Percentiles rank a stretch among this genome's conserved stretches.
phyloP scores from a whole-genome alignment of 108 stramenopile species.

The Aureococcus anophagefferens region DNA sequence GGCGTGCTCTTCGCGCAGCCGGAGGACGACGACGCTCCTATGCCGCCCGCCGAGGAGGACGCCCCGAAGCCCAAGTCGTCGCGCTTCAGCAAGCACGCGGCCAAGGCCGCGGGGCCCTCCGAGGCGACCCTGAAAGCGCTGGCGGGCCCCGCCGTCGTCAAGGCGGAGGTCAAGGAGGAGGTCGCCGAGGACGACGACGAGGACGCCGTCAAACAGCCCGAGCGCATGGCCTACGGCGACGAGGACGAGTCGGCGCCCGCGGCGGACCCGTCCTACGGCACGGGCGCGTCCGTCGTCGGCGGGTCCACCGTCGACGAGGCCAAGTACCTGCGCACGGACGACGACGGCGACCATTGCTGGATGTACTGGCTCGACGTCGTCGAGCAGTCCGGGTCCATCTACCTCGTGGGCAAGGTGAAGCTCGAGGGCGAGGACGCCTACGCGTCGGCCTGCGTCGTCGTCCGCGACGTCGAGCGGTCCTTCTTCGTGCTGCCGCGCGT shows the following conservation, averaged over 20 bases:
- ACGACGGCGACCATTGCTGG: conserved; percentile 18
- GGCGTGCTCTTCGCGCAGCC: too few species aligned
- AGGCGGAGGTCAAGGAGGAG: too few species aligned
- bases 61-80: too few species aligned
- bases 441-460: conserved; percentile 74
- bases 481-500: conserved; percentile 81
- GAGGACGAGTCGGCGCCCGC: conserved; percentile 17
- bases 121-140: too few species aligned
- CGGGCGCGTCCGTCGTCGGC: conserved; percentile 9
- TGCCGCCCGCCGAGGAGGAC: too few species aligned
- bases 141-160: too few species aligned
- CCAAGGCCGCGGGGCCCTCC: too few species aligned
- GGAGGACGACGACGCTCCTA: too few species aligned
- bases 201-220: conserved; percentile 9
- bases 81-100: too few species aligned
- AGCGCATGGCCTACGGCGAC: conserved; percentile 15
- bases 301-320: conserved; percentile 26
- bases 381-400: conserved; percentile 76
- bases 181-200: too few species aligned
- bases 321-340: too few species aligned
- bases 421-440: conserved; percentile 21
- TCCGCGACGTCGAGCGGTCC: conserved; percentile 66
- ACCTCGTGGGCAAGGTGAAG: conserved; percentile 82
- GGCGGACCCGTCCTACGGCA: neutral
- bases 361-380: conserved; percentile 91